These are phyloP conservation scores for Botrytis fragariae DNA, from an alignment of 2,329 filamentous ascomycete genomes.

Conservation along the genomic window DNA sequence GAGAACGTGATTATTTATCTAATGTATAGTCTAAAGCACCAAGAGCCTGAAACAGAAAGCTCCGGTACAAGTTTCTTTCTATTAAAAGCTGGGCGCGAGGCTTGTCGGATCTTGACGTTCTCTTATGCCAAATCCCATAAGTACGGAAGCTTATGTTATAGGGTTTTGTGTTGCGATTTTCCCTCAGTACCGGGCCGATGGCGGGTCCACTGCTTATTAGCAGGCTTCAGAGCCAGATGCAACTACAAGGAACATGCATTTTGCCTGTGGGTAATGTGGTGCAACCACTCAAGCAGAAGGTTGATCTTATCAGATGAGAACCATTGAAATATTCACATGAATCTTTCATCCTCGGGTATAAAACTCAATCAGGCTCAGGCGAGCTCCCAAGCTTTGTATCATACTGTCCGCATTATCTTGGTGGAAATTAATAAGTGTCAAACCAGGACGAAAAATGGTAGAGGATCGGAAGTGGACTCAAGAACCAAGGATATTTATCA, in stretches of 20 bases:
- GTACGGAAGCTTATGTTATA: neutral
- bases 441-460: neutral
- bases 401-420: neutral
- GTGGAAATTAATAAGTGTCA: neutral
- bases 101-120: neutral
- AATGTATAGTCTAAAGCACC: neutral
- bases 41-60: neutral
- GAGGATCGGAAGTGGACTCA: neutral
- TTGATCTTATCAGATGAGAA: constrained; percentile 12
- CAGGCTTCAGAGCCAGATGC: neutral
- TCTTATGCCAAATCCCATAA: neutral
- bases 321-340: neutral
- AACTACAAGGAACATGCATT: constrained; percentile 5
- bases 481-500: neutral
- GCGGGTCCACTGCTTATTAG: neutral
- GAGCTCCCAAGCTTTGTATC: neutral
- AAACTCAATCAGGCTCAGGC: neutral
- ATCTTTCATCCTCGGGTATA: neutral
- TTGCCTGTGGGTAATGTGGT: neutral
- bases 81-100: neutral
- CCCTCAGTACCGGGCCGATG: neutral
- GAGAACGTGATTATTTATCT: neutral
- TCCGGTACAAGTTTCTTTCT: neutral
- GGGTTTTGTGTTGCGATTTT: too few relatives aligned
- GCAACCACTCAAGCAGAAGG: neutral